phyloP scores from a whole-genome alignment of 345 rosid genomes.

The Citrus glauca region DNA sequence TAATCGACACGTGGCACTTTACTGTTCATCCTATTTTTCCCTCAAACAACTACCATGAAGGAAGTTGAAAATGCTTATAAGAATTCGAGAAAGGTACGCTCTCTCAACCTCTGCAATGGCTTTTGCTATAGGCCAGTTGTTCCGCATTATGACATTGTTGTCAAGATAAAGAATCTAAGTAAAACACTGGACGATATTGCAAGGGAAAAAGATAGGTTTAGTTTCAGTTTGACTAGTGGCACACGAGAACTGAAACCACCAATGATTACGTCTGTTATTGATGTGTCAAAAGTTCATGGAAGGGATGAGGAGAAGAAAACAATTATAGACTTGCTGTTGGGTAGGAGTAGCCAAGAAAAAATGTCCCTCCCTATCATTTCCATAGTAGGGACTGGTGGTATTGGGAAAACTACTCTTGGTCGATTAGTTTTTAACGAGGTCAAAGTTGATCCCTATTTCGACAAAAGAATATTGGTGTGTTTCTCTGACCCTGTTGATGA shows the following conservation, averaged over 20 bases:
- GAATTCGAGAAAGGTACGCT: not conserved
- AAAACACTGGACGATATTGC: not conserved
- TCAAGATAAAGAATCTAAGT: not conserved
- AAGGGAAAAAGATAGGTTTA: not conserved
- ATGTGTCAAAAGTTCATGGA: constrained; percentile 2
- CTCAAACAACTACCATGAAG: no score
- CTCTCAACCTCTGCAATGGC: no score
- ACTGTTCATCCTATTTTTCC: no score
- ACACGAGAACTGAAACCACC: not conserved
- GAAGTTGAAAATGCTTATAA: not conserved
- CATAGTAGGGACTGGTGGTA: not conserved
- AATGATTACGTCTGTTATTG: not conserved
- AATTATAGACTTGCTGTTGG: not conserved
- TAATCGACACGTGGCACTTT: no score
- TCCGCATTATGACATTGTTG: not conserved
- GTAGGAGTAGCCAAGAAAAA: not conserved
- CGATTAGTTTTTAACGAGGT: not conserved
- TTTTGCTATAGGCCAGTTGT: not conserved
- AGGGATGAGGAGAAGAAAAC: not conserved
- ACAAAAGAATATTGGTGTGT: not conserved
- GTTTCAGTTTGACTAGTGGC: not conserved
- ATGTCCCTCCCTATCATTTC: not conserved
- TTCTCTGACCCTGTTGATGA: not conserved
- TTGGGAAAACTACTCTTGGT: constrained; percentile 4
- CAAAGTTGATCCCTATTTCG: not conserved